Base-by-base conservation (phyloP, 768 basidiomycete species). In the Mycena pura region DNA sequence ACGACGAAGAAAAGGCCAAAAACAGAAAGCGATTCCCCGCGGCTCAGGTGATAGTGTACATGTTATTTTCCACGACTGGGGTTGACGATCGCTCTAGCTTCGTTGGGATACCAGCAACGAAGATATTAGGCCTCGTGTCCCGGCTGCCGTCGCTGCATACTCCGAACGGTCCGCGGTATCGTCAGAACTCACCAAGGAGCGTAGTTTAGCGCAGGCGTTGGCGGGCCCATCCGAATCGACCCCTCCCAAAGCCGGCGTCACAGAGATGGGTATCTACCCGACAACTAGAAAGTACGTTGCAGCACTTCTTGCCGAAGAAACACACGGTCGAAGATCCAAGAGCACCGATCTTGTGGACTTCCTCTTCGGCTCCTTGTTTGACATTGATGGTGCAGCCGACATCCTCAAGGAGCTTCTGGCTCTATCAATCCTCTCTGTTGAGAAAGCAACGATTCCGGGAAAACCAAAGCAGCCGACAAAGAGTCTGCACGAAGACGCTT, bases 361-460 rank as follows among this genome's bases (percentile, higher is more conserved):
- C 11, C 8, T 60, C 15, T 60, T 60, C 21, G 58, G 58, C 51
- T 47, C 44, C 21, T 32, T 60, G 10, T 24, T 60, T 39, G 45
- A 40, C 41, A 32, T 53, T 51, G 24, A 15, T 28, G 14, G 25
- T 27, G 32, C 40, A 51, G 49, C 50, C 58, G 49, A 52, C 8
- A 52, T 60, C n/a, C 50, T 60, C 7, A 7, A 21, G 36, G 36
- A 60, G 19, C 53, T 60, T 29, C 38, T 60, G n/a, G 14, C 4
- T 10, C 39, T 47, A 51, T 40, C 36, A 6, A 39, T 60, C 11
- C 34, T 60, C 58, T 45, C 50, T 9, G 45, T 60, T 9, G n/a
- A 45, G 27, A 52, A 47, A 44, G 17, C 44, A 11, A 8, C 21
- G 2, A 24, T 36, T 27, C n/a, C n/a, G n/a, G 43, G 34, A 44